Evolutionary conservation across 352 stramenopile genomes (phyloP).

Genomic region (Globisporangium middletonii): DNA sequence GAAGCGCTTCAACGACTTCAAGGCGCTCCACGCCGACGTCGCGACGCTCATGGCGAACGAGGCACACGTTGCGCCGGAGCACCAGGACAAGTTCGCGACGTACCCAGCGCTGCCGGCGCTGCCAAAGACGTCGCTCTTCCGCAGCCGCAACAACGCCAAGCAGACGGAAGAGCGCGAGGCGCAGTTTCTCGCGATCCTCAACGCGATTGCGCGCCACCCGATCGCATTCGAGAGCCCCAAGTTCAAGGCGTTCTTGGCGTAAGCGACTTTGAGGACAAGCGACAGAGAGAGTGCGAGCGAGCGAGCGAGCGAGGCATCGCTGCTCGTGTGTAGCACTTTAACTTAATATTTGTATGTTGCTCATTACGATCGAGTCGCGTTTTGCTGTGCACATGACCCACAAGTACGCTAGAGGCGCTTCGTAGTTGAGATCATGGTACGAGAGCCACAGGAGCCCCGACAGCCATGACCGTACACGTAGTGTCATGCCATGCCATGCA

Average conservation of each 20-base stretch:
- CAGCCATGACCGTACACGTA: no score
- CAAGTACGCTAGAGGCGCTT: no score
- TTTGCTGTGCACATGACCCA: no score
- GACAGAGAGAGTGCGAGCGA: not conserved
- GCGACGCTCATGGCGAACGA: slow-evolving; percentile 50
- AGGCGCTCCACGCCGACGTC: slow-evolving; percentile 44
- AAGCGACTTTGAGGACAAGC: slow-evolving; percentile 6
- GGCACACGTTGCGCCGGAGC: slow-evolving; percentile 34
- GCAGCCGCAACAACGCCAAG: slow-evolving; percentile 39
- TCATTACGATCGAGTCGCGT: no score
- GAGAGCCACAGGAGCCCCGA: no score
- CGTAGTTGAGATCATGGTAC: no score
- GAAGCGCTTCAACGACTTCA: slow-evolving; percentile 80
- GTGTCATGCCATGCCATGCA: no score
- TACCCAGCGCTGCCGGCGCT: slow-evolving; percentile 56
- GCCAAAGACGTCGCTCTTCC: slow-evolving; percentile 33
- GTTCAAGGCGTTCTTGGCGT: slow-evolving; percentile 45
- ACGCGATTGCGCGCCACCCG: slow-evolving; percentile 49
- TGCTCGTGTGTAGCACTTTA: no score
- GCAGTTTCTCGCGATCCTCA: slow-evolving; percentile 61
- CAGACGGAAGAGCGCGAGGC: slow-evolving; percentile 51
- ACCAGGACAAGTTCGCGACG: slow-evolving; percentile 49
- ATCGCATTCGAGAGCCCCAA: slow-evolving; percentile 37
- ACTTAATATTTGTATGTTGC: no score
- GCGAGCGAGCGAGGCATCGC: not conserved